These are phyloP conservation scores for Lobosporangium transversale DNA, from an alignment of 192 early-diverging fungal species.

Conservation along the genomic window DNA sequence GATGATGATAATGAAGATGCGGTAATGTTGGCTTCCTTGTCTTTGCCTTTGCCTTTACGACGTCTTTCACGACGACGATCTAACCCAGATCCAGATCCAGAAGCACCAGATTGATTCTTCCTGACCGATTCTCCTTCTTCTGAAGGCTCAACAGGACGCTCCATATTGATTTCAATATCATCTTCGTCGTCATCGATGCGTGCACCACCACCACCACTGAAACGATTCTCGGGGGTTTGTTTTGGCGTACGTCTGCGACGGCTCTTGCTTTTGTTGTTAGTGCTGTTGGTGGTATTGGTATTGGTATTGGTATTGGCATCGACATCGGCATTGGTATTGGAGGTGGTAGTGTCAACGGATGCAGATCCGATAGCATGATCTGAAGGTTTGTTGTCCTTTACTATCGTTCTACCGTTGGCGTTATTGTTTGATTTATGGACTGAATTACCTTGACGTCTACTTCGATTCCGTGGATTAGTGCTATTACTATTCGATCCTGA, in stretches of 20 bases:
- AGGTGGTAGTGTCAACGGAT: slow-evolving; percentile 1
- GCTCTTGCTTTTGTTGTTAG: slow-evolving; percentile 22
- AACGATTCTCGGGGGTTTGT: not conserved
- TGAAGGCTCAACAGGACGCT: slow-evolving; percentile 25
- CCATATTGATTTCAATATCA: slow-evolving; percentile 47
- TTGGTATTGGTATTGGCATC: not conserved
- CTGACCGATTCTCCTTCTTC: not conserved
- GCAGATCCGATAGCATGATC: not conserved
- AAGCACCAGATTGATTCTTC: not conserved
- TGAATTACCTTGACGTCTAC: too few relatives aligned
- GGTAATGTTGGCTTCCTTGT: too few relatives aligned
- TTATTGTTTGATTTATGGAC: too few relatives aligned
- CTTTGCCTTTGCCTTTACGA: slow-evolving; percentile 26
- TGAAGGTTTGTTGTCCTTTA: not conserved
- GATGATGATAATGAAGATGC: too few relatives aligned
- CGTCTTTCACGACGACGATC: slow-evolving; percentile 31
- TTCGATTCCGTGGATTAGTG: slow-evolving; percentile 11
- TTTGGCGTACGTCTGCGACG: slow-evolving; percentile 31
- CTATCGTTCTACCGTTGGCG: not conserved
- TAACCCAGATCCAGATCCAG: not conserved
- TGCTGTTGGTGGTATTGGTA: too few relatives aligned
- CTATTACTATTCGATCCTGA: slow-evolving; percentile 9
- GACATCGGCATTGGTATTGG: not conserved
- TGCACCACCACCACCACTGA: slow-evolving; percentile 7
- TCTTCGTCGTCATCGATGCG: slow-evolving; percentile 46